Percentiles rank a stretch among this genome's conserved stretches.
Conservation (phyloP, 176 grass and related monocot genomes). For the Elymus sibiricus region DNA sequence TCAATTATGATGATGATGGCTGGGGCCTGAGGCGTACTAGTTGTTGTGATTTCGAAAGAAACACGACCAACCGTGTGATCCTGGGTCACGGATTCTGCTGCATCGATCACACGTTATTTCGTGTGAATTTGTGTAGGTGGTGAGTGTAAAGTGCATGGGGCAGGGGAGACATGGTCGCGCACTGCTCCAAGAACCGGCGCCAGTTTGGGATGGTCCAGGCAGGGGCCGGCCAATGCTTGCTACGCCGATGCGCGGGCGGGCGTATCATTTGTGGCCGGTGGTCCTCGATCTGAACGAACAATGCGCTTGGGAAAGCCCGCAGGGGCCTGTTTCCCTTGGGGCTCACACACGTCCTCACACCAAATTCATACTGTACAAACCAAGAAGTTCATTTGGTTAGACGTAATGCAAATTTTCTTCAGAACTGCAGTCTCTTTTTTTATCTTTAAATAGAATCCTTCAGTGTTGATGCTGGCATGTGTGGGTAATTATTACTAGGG, state of each 20-base stretch:
- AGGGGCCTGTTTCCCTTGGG: background rate
- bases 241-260: background rate
- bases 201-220: constrained; percentile 24
- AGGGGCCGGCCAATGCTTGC: background rate
- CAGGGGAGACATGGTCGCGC: constrained; percentile 15
- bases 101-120: background rate
- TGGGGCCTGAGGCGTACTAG: too few species aligned
- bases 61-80: background rate
- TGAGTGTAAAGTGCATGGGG: background rate
- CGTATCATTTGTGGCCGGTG: background rate
- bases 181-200: constrained; percentile 19
- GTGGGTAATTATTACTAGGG: too few species aligned
- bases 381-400: too few species aligned
- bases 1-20: background rate
- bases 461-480: too few species aligned
- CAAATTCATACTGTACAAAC: too few species aligned
- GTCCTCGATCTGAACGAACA: background rate
- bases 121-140: background rate
- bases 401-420: too few species aligned
- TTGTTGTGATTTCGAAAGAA: background rate
- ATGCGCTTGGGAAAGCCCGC: constrained; percentile 2
- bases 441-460: too few species aligned
- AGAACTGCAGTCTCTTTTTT: too few species aligned
- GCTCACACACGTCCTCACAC: background rate
- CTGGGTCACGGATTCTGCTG: background rate